Evolutionary conservation across 2,329 filamentous ascomycete genomes (phyloP).

Genomic region (Acephala macrosclerotiorum): DNA sequence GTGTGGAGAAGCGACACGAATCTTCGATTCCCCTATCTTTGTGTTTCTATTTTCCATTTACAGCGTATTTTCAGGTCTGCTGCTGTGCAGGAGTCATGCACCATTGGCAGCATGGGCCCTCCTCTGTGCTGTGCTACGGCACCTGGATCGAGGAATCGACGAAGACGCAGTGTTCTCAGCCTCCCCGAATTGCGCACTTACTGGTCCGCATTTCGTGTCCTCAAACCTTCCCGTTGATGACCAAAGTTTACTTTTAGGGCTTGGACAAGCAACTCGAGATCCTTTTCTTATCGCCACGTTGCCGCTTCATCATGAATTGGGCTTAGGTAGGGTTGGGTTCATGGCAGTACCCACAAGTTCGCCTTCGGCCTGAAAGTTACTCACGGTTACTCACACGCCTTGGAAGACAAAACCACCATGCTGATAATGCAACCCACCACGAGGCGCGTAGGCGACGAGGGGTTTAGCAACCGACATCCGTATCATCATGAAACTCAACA

Average conservation of each 20-base stretch:
- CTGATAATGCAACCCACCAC: conserved; percentile 22
- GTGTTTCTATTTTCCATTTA: conserved; percentile 30
- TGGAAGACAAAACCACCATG: conserved; percentile 24
- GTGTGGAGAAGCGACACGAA: conserved; percentile 33
- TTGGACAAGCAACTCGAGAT: not conserved
- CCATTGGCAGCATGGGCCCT: conserved; percentile 36
- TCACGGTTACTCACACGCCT: conserved; percentile 20
- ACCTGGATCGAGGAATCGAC: conserved; percentile 9
- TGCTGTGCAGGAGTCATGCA: conserved; percentile 23
- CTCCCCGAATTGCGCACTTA: conserved; percentile 28
- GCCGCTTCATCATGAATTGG: conserved; percentile 2
- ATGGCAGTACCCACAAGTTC: conserved; percentile 26
- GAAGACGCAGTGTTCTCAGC: conserved; percentile 25
- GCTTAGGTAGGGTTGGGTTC: conserved; percentile 1
- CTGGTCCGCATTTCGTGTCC: conserved; percentile 10
- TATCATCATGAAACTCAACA: conserved; percentile 37
- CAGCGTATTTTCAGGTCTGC: conserved; percentile 22
- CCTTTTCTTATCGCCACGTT: conserved; percentile 24
- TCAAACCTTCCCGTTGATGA: conserved; percentile 9
- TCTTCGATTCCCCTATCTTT: conserved; percentile 19
- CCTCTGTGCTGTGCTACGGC: conserved; percentile 33
- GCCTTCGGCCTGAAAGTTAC: conserved; percentile 30
- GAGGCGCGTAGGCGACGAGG: conserved; percentile 12
- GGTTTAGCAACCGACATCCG: conserved; percentile 20
- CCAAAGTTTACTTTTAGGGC: conserved; percentile 12